phyloP scores from a whole-genome alignment of 768 basidiomycete species.

The Tulasnella sp. region DNA sequence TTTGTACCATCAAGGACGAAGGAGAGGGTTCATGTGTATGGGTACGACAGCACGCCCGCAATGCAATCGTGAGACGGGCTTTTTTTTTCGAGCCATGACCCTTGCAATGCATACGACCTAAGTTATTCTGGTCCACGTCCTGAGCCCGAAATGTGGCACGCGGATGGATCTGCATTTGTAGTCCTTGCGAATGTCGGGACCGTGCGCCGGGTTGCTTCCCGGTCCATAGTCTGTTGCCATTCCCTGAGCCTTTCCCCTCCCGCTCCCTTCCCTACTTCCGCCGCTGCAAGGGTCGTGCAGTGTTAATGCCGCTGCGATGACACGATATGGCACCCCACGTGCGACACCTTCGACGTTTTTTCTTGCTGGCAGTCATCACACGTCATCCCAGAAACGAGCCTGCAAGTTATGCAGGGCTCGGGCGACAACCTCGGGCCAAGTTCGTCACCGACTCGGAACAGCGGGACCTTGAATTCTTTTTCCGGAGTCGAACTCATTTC shows the following conservation, averaged over 20 bases:
- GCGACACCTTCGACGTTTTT: background rate
- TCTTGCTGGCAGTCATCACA: background rate
- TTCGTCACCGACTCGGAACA: background rate
- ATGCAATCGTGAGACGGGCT: no score
- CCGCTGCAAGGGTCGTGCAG: background rate
- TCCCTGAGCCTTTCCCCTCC: background rate
- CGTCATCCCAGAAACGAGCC: background rate
- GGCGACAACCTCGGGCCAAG: background rate
- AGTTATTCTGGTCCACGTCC: no score
- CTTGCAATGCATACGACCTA: no score
- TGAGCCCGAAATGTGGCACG: background rate
- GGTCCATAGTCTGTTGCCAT: background rate
- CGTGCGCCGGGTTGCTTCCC: background rate
- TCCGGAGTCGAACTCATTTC: background rate
- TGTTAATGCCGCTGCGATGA: background rate
- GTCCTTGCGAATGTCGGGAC: background rate
- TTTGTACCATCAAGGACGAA: no score
- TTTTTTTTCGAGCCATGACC: no score
- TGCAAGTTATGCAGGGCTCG: background rate
- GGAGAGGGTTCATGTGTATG: no score
- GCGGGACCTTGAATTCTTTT: background rate
- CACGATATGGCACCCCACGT: background rate
- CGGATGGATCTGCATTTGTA: background rate
- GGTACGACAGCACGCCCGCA: no score
- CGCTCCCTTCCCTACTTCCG: background rate